These are phyloP conservation scores for Yamadazyma dushanensis DNA, from an alignment of 1,139 yeast genomes.

Conservation along the genomic window DNA sequence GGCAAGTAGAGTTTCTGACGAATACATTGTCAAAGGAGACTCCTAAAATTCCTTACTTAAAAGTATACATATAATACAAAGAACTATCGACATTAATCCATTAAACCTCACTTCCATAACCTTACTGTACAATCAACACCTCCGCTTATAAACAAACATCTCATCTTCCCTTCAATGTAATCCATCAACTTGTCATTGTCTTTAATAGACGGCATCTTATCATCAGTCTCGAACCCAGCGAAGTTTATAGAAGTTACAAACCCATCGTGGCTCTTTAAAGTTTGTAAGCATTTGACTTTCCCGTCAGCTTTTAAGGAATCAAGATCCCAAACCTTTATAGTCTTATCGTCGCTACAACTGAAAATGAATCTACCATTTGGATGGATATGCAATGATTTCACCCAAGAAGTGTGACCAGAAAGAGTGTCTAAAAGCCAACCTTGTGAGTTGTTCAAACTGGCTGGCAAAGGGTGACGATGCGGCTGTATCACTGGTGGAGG, in stretches of 20 bases:
- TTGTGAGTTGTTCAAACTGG: slow-evolving; percentile 50
- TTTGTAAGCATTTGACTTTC: slow-evolving; percentile 47
- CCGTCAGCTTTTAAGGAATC: slow-evolving; percentile 41
- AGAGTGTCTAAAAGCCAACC: slow-evolving; percentile 58
- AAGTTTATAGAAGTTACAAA: slow-evolving; percentile 63
- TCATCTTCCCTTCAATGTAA: slow-evolving; percentile 43
- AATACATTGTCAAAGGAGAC: slow-evolving; percentile 9
- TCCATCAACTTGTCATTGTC: slow-evolving; percentile 17
- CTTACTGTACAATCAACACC: slow-evolving; percentile 55
- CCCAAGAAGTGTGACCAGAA: slow-evolving; percentile 87
- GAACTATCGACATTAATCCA: slow-evolving; percentile 5
- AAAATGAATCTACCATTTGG: slow-evolving; percentile 73
- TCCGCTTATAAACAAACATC: slow-evolving; percentile 61
- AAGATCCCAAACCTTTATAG: slow-evolving; percentile 80
- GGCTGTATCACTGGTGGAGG: slow-evolving; percentile 60
- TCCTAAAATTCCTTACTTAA: neutral
- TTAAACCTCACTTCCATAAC: slow-evolving; percentile 40
- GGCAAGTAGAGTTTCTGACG: slow-evolving; percentile 39
- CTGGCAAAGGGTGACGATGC: slow-evolving; percentile 59
- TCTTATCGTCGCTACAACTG: slow-evolving; percentile 79
- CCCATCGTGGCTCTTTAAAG: slow-evolving; percentile 65
- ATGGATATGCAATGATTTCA: slow-evolving; percentile 66
- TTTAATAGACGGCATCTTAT: slow-evolving; percentile 13
- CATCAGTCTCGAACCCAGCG: slow-evolving; percentile 44
- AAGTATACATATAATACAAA: neutral